Evolutionary conservation across 2,329 filamentous ascomycete genomes (phyloP).

Genomic region (Nannizziopsis barbatae): DNA sequence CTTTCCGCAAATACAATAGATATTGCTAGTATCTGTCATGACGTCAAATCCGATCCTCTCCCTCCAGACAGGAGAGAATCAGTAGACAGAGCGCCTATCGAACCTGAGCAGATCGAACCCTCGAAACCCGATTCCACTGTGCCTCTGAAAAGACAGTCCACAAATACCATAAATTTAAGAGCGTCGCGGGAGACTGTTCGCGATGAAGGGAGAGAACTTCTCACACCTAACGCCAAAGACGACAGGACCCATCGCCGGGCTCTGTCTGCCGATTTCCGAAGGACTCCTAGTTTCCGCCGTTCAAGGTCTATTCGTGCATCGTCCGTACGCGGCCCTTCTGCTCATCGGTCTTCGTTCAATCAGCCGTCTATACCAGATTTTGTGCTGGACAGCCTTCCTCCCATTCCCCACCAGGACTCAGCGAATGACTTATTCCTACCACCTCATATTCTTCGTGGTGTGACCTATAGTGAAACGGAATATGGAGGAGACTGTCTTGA

Average conservation of each 20-base stretch:
- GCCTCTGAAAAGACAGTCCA: too few species aligned
- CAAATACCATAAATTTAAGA: conserved; percentile 62
- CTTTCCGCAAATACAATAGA: too few species aligned
- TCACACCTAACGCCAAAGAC: conserved; percentile 52
- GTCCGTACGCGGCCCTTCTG: conserved; percentile 21
- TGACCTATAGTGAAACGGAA: conserved; percentile 39
- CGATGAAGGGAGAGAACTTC: conserved; percentile 64
- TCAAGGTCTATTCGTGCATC: conserved; percentile 30
- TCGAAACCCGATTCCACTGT: too few species aligned
- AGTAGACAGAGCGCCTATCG: too few species aligned
- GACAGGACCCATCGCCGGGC: conserved; percentile 50
- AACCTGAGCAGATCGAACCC: too few species aligned
- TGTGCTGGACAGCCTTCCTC: conserved; percentile 26
- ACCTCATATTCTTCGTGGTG: conserved; percentile 22
- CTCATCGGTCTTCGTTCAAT: conserved; percentile 24
- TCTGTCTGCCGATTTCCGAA: conserved; percentile 46
- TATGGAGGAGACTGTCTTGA: conserved; percentile 20
- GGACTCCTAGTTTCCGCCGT: conserved; percentile 35
- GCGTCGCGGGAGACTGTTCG: conserved; percentile 47
- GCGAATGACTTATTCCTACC: conserved; percentile 12
- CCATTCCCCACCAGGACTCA: conserved; percentile 17
- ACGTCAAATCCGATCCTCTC: too few species aligned
- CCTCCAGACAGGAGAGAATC: too few species aligned
- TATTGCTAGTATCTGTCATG: too few species aligned
- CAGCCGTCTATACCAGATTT: conserved; percentile 29